Evolutionary conservation across 2,329 filamentous ascomycete genomes (phyloP).

Genomic region (Exserohilum rostratum): DNA sequence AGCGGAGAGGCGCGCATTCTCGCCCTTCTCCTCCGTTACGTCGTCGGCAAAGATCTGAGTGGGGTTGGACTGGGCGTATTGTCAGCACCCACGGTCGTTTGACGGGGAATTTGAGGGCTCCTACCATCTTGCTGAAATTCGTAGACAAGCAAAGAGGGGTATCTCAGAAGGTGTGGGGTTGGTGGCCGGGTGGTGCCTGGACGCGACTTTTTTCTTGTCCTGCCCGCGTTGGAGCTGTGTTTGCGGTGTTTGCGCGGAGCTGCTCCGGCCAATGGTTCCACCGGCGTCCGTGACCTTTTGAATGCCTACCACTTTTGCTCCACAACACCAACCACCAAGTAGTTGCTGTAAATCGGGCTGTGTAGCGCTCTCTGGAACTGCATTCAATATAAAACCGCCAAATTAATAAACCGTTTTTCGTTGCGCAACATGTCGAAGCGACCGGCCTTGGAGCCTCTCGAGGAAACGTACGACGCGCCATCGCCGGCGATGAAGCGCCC

Average conservation of each 20-base stretch:
- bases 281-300: slow-evolving; percentile 24
- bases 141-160: slow-evolving; percentile 37
- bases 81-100: slow-evolving; percentile 16
- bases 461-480: slow-evolving; percentile 46
- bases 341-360: background rate
- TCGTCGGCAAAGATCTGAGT: slow-evolving; percentile 98
- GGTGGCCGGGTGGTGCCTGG: slow-evolving; percentile 33
- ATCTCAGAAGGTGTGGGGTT: slow-evolving; percentile 39
- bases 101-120: slow-evolving; percentile 1
- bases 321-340: background rate
- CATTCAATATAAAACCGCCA: background rate
- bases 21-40: slow-evolving; percentile 96
- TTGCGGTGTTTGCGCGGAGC: slow-evolving; percentile 32
- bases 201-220: slow-evolving; percentile 45
- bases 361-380: background rate
- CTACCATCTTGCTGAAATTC: slow-evolving; percentile 40
- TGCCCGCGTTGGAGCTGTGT: slow-evolving; percentile 35
- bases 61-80: slow-evolving; percentile 64
- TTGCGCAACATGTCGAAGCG: slow-evolving; percentile 53
- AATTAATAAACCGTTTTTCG: background rate
- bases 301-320: slow-evolving; percentile 26
- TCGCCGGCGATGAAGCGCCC: slow-evolving; percentile 58
- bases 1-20: slow-evolving; percentile 97
- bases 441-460: slow-evolving; percentile 54
- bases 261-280: slow-evolving; percentile 23